phyloP scores from a whole-genome alignment of 768 basidiomycete genomes.

The Leccinum truebloodii region DNA sequence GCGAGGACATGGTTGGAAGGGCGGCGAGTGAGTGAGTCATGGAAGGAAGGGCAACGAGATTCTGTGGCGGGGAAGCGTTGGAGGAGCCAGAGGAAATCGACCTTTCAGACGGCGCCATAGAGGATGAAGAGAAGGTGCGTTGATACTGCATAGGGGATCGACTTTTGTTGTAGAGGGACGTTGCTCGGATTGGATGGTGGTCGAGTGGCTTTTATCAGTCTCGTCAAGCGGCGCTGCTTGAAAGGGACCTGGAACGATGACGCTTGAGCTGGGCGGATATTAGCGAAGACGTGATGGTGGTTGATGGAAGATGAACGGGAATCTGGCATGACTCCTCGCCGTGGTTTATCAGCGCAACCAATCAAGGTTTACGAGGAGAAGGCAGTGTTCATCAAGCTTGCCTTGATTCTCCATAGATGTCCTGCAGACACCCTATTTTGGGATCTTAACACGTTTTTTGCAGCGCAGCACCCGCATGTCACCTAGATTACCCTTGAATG shows the following conservation, averaged over 20 bases:
- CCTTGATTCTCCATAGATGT: slow-evolving; percentile 20
- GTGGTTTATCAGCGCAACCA: slow-evolving; percentile 34
- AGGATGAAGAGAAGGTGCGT: slow-evolving; percentile 32
- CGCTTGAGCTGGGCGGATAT: slow-evolving; percentile 32
- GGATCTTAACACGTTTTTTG: slow-evolving; percentile 34
- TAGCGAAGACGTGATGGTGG: slow-evolving; percentile 36
- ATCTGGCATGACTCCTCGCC: slow-evolving; percentile 34
- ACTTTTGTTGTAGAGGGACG: slow-evolving; percentile 16
- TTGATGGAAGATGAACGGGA: slow-evolving; percentile 34
- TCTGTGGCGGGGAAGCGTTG: slow-evolving; percentile 30
- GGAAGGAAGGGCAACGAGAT: slow-evolving; percentile 33
- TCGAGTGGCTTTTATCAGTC: slow-evolving; percentile 28
- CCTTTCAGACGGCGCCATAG: slow-evolving; percentile 35
- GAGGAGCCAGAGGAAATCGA: slow-evolving; percentile 36
- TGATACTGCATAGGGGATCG: slow-evolving; percentile 32
- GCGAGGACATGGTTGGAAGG: slow-evolving; percentile 32
- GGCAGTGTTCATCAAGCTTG: slow-evolving; percentile 29
- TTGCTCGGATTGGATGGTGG: neutral
- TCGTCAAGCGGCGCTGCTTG: slow-evolving; percentile 24
- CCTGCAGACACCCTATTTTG: slow-evolving; percentile 26
- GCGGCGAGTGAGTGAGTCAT: slow-evolving; percentile 35
- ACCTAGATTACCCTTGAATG: slow-evolving; percentile 19
- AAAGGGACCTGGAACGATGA: slow-evolving; percentile 25
- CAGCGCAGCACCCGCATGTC: slow-evolving; percentile 36
- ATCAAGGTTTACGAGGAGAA: slow-evolving; percentile 33